A percentile compares a stretch with the other conserved stretches of the same genome.
Conservation (phyloP, 805 yeast genomes). For the Sugiyamaella floridensis region DNA sequence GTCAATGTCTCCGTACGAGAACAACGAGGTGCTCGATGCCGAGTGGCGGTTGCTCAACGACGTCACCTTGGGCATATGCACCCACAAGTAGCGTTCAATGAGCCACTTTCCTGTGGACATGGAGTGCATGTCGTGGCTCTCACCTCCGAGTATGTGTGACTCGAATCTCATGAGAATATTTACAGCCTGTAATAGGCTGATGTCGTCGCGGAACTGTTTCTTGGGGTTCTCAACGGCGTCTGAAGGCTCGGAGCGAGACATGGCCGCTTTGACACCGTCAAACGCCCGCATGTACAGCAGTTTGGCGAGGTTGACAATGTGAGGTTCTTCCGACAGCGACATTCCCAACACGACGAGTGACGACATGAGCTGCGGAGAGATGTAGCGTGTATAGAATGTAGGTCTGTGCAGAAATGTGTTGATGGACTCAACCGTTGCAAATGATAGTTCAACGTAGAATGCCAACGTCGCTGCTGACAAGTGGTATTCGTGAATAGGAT, state of each 20-base stretch:
- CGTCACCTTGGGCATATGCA: slow-evolving; percentile 20
- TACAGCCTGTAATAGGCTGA: slow-evolving; percentile 27
- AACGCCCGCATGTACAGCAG: slow-evolving; percentile 18
- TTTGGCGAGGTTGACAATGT: slow-evolving; percentile 15
- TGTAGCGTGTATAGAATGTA: slow-evolving; percentile 23
- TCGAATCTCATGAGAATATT: slow-evolving; percentile 26
- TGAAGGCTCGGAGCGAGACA: slow-evolving; percentile 10
- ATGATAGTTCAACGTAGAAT: slow-evolving; percentile 19
- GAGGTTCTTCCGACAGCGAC: slow-evolving; percentile 19
- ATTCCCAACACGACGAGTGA: slow-evolving; percentile 27
- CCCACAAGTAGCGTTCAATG: slow-evolving; percentile 22
- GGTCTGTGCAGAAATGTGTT: slow-evolving; percentile 24
- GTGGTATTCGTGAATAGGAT: slow-evolving; percentile 6
- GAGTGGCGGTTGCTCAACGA: slow-evolving; percentile 2
- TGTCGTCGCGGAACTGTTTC: slow-evolving; percentile 10
- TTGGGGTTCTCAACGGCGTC: slow-evolving; percentile 7
- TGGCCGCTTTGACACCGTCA: slow-evolving; percentile 19
- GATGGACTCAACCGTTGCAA: slow-evolving; percentile 21
- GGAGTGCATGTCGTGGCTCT: slow-evolving; percentile 4
- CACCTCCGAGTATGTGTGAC: slow-evolving; percentile 18
- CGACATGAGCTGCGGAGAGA: slow-evolving; percentile 23
- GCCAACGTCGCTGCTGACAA: slow-evolving; percentile 11
- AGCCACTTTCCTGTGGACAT: slow-evolving; percentile 18
- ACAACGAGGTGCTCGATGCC: slow-evolving; percentile 9
- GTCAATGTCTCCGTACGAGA: slow-evolving; percentile 23